Evolutionary conservation across 2,329 filamentous ascomycete species (phyloP).

Genomic region (Eurotiales sp.): DNA sequence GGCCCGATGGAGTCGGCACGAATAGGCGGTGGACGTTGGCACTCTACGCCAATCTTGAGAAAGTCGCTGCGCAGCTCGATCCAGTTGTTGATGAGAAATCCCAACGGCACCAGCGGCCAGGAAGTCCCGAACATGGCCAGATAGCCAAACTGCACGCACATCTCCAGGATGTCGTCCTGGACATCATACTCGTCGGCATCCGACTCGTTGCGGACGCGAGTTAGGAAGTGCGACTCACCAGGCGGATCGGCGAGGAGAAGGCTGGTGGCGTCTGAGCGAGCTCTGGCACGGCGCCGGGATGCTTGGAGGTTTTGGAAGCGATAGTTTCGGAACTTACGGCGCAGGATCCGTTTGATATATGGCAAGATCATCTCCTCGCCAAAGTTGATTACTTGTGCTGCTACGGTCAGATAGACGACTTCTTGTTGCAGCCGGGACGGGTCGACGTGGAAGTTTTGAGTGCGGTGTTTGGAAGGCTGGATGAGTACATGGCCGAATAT

Average conservation of each 20-base stretch:
- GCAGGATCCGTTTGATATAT: constrained; percentile 73
- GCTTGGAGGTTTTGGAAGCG: constrained; percentile 28
- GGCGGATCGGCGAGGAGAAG: constrained; percentile 59
- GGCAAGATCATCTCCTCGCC: constrained; percentile 81
- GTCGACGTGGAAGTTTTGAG: constrained; percentile 66
- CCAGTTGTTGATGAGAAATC: constrained; percentile 94
- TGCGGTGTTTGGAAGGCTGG: constrained; percentile 43
- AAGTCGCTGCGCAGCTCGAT: constrained; percentile 89
- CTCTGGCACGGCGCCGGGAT: constrained; percentile 16
- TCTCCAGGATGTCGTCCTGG: constrained; percentile 84
- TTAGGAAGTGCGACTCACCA: constrained; percentile 76
- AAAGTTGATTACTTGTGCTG: constrained; percentile 85
- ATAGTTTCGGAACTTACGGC: constrained; percentile 60
- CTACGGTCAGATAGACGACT: constrained; percentile 94
- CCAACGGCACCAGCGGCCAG: constrained; percentile 88
- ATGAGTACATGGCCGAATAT: constrained; percentile 12
- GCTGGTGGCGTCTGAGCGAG: constrained; percentile 38
- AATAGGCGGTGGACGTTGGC: constrained; percentile 84
- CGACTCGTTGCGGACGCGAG: constrained; percentile 76
- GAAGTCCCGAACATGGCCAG: constrained; percentile 86
- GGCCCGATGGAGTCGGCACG: constrained; percentile 91
- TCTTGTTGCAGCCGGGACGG: constrained; percentile 79
- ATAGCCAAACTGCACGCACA: constrained; percentile 87
- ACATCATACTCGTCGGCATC: constrained; percentile 84
- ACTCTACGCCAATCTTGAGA: constrained; percentile 86